These are phyloP conservation scores for Annulohypoxylon stygium DNA, from an alignment of 495 filamentous ascomycete species.

Conservation along the genomic window DNA sequence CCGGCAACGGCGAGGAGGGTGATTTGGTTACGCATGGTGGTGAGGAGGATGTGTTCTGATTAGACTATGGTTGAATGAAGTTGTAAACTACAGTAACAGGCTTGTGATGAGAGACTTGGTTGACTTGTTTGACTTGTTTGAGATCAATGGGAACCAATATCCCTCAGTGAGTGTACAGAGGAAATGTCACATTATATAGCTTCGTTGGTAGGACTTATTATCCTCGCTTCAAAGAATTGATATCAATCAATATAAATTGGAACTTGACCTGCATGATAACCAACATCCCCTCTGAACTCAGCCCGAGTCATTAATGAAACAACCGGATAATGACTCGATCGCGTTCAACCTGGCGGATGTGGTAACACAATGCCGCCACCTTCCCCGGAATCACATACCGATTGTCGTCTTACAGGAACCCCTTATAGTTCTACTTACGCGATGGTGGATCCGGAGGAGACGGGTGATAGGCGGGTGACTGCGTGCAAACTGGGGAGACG, in stretches of 20 bases:
- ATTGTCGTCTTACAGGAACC: neutral
- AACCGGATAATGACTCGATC: neutral
- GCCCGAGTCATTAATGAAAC: neutral
- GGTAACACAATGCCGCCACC: neutral
- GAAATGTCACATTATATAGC: neutral
- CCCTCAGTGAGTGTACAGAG: neutral
- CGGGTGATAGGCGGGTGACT: neutral
- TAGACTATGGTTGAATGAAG: neutral
- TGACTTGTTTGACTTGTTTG: neutral
- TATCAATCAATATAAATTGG: neutral
- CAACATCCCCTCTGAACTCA: neutral
- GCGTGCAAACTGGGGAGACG: neutral
- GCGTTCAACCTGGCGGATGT: neutral
- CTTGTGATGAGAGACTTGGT: neutral
- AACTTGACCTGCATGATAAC: neutral
- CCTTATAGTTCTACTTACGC: neutral
- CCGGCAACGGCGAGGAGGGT: slow-evolving; percentile 16
- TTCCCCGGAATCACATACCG: neutral
- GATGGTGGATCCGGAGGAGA: neutral
- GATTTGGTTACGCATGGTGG: slow-evolving; percentile 18
- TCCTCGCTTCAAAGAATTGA: too few relatives aligned
- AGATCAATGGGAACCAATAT: neutral
- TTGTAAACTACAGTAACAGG: neutral
- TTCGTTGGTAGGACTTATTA: neutral
- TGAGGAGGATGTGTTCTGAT: neutral